These are phyloP conservation scores for Vaccinium macrocarpon DNA, from an alignment of 148 eudicot species.

Conservation along the genomic window DNA sequence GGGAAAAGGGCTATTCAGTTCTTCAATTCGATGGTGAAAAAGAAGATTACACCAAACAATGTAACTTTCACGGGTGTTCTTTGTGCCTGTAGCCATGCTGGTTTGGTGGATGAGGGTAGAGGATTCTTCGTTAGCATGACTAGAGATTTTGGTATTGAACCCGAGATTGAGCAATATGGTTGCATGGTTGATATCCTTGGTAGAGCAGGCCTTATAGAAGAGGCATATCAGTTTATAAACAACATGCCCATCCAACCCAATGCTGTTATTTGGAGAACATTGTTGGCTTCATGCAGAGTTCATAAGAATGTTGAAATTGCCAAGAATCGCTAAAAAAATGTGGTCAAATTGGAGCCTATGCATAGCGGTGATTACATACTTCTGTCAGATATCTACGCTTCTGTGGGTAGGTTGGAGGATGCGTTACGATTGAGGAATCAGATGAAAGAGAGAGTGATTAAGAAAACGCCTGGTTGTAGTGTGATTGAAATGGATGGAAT, in stretches of 20 bases:
- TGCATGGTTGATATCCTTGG: slow-evolving; percentile 45
- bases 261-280: slow-evolving; percentile 40
- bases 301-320: slow-evolving; percentile 33
- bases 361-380: slow-evolving; percentile 41
- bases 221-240: slow-evolving; percentile 34
- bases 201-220: slow-evolving; percentile 40
- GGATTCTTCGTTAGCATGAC: slow-evolving; percentile 27
- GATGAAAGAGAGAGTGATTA: slow-evolving; percentile 33
- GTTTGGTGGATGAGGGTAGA: slow-evolving; percentile 36
- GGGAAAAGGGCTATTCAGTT: slow-evolving; percentile 35
- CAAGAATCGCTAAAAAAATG: slow-evolving; percentile 32
- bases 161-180: slow-evolving; percentile 41
- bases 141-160: slow-evolving; percentile 34
- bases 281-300: slow-evolving; percentile 39
- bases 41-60: slow-evolving; percentile 29
- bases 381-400: slow-evolving; percentile 33
- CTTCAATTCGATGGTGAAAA: slow-evolving; percentile 27
- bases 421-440: slow-evolving; percentile 27
- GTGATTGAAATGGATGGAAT: slow-evolving; percentile 33
- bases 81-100: slow-evolving; percentile 39
- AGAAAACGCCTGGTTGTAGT: slow-evolving; percentile 42
- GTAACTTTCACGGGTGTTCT: slow-evolving; percentile 40
- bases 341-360: slow-evolving; percentile 23
- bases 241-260: slow-evolving; percentile 44
- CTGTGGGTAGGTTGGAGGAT: slow-evolving; percentile 33